Conservation (phyloP, 495 filamentous ascomycete genomes). For the Astrothelium macrocarpum region DNA sequence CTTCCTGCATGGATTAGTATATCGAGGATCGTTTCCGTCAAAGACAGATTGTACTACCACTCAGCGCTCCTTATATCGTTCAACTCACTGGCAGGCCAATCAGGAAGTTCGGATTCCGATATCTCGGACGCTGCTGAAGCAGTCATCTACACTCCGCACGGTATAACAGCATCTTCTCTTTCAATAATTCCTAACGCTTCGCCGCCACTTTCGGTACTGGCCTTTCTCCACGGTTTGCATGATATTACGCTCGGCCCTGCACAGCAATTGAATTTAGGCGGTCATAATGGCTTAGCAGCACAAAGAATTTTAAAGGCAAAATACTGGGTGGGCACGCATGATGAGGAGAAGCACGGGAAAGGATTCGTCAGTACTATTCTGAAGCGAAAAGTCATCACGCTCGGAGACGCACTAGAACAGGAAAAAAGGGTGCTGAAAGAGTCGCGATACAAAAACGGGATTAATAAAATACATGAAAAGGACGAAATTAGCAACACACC, state of each 20-base stretch:
- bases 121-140: constrained; percentile 30
- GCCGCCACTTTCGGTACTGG: constrained; percentile 38
- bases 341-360: constrained; percentile 45
- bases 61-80: constrained; percentile 45
- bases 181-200: constrained; percentile 26
- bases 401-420: constrained; percentile 40
- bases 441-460: constrained; percentile 7
- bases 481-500: constrained; percentile 12
- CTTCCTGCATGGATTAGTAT: constrained; percentile 21
- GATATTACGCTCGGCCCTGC: constrained; percentile 38
- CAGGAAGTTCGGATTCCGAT: neutral
- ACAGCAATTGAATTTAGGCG: constrained; percentile 46
- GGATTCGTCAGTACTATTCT: constrained; percentile 43
- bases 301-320: constrained; percentile 38
- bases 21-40: constrained; percentile 24
- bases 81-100: constrained; percentile 1
- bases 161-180: constrained; percentile 36
- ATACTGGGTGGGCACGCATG: constrained; percentile 51
- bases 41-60: constrained; percentile 42
- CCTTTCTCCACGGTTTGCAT: constrained; percentile 47
- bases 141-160: constrained; percentile 51
- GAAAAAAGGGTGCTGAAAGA: constrained; percentile 22
- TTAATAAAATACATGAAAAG: neutral
- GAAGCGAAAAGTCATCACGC: constrained; percentile 33
- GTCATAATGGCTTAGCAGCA: constrained; percentile 42